phyloP scores from a whole-genome alignment of 1,139 yeast genomes.

The Yamadazyma siamensis region DNA sequence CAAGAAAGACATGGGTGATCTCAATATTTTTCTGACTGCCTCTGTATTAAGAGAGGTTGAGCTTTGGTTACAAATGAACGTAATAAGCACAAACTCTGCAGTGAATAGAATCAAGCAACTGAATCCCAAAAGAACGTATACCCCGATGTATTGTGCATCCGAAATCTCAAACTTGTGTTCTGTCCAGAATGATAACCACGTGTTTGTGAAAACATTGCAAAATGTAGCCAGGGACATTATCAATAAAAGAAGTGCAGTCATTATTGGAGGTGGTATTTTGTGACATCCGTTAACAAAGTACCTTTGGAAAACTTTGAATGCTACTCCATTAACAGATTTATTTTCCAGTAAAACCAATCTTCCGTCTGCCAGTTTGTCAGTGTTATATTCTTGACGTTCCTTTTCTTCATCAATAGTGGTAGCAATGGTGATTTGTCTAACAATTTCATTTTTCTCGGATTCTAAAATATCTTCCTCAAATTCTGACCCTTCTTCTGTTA shows the following conservation, averaged over 20 bases:
- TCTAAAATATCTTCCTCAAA: constrained; percentile 26
- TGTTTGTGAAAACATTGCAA: constrained; percentile 61
- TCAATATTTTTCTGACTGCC: constrained; percentile 62
- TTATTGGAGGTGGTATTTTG: constrained; percentile 20
- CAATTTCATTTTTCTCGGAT: constrained; percentile 16
- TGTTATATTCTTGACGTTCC: constrained; percentile 11
- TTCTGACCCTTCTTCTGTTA: constrained; percentile 20
- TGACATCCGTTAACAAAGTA: constrained; percentile 64
- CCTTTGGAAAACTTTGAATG: constrained; percentile 24
- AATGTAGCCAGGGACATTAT: constrained; percentile 49
- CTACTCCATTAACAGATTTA: constrained; percentile 37
- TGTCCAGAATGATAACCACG: constrained; percentile 89
- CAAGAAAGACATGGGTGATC: constrained; percentile 56
- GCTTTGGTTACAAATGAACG: constrained; percentile 52
- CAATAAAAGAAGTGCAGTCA: constrained; percentile 12
- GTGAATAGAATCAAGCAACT: constrained; percentile 37
- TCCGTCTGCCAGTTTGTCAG: constrained; percentile 22
- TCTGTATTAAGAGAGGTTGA: constrained; percentile 37
- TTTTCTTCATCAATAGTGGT: constrained; percentile 14
- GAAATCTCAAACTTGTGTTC: constrained; percentile 49
- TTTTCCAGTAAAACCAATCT: constrained; percentile 28
- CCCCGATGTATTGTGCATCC: constrained; percentile 65
- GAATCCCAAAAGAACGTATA: constrained; percentile 58
- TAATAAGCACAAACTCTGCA: constrained; percentile 46
- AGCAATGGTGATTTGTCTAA: constrained; percentile 6